These are phyloP conservation scores for Peniophora sp. DNA, from an alignment of 1,284 basidiomycete species.

Conservation along the genomic window DNA sequence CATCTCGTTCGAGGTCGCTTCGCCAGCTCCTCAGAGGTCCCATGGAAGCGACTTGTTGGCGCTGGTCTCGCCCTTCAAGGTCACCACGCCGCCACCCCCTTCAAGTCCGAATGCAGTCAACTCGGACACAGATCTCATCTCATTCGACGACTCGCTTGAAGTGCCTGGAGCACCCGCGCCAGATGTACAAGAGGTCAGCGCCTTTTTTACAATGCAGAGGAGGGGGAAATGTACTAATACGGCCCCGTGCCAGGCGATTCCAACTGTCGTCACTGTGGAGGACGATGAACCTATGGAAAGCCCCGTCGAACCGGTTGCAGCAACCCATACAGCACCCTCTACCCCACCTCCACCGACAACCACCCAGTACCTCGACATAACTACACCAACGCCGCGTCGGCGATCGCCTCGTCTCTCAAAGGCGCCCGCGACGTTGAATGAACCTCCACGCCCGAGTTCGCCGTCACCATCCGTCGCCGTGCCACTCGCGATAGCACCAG, in stretches of 20 bases:
- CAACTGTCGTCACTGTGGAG: not conserved
- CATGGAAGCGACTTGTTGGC: not conserved
- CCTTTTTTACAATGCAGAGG: too few relatives aligned
- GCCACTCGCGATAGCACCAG: too few relatives aligned
- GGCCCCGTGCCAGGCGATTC: not conserved
- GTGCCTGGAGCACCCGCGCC: not conserved
- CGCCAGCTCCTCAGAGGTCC: not conserved
- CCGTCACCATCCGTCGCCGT: too few relatives aligned
- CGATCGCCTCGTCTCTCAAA: not conserved
- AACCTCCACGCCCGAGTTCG: too few relatives aligned
- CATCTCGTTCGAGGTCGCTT: not conserved
- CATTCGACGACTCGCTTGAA: not conserved
- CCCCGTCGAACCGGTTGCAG: not conserved
- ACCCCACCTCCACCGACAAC: not conserved
- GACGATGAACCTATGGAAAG: not conserved
- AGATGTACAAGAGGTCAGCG: too few relatives aligned
- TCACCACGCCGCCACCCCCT: not conserved
- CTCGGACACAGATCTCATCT: conserved; percentile 1
- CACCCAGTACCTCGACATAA: not conserved
- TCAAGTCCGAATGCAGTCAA: not conserved
- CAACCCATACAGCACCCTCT: not conserved
- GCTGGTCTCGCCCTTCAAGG: not conserved
- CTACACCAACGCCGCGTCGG: not conserved
- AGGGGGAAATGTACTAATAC: too few relatives aligned
- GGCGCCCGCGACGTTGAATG: too few relatives aligned